Evolutionary conservation across 179 eudicot species (phyloP).

Genomic region (Spinacia oleracea): DNA sequence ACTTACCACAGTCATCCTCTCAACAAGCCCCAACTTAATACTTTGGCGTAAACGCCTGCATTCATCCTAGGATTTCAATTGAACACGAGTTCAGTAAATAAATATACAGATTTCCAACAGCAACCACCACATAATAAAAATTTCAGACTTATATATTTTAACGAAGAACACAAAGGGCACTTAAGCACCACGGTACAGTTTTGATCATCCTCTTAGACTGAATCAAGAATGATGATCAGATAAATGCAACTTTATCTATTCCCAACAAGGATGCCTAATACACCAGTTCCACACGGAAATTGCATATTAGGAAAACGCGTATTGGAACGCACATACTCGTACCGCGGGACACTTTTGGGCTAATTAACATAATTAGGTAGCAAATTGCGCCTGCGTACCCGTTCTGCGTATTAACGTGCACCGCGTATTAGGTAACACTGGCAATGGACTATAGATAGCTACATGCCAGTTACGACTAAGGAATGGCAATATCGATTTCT

Average conservation of each 20-base stretch:
- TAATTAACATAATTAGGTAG: no score
- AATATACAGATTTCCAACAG: constrained; percentile 1
- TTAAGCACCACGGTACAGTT: constrained; percentile 8
- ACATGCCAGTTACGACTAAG: not conserved
- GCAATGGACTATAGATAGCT: no score
- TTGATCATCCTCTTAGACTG: not conserved
- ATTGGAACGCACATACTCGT: no score
- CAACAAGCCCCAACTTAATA: constrained; percentile 84
- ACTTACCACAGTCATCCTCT: constrained; percentile 85
- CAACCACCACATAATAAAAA: constrained; percentile 4
- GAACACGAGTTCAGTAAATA: constrained; percentile 32
- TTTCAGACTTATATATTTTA: not conserved
- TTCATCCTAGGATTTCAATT: constrained; percentile 66
- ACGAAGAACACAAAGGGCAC: not conserved
- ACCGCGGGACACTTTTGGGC: no score
- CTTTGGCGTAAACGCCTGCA: constrained; percentile 96
- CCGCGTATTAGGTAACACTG: no score
- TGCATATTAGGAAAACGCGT: no score
- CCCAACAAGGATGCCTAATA: not conserved
- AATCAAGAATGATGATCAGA: not conserved
- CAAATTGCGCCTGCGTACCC: no score
- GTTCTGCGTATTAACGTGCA: no score
- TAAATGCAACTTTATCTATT: not conserved
- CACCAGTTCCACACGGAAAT: no score
- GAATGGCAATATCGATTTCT: not conserved